phyloP scores from a whole-genome alignment of 108 stramenopile species.

The Skeletonema marinoi region DNA sequence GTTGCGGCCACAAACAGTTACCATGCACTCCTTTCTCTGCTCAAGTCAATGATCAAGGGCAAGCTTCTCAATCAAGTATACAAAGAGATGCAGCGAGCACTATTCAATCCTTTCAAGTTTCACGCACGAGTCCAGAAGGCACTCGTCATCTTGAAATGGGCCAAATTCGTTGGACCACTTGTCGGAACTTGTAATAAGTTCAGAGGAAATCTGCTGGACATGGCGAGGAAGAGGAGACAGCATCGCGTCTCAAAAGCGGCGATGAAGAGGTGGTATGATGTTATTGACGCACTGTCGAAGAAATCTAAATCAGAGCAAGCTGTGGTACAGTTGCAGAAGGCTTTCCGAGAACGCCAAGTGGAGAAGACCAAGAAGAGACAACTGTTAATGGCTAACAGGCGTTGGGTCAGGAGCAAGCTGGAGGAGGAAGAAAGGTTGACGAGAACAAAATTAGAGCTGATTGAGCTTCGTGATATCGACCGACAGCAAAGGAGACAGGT shows the following conservation, averaged over 20 bases:
- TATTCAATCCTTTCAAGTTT: conserved; percentile 39
- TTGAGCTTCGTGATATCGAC: conserved; percentile 26
- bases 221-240: conserved; percentile 53
- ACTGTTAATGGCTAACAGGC: conserved; percentile 27
- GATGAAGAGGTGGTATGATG: conserved; percentile 21
- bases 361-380: conserved; percentile 36
- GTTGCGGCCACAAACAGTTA: conserved; percentile 11
- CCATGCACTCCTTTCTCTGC: background rate
- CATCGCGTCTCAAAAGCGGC: conserved; percentile 43
- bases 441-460: conserved; percentile 23
- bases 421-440: conserved; percentile 31
- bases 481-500: conserved; percentile 52
- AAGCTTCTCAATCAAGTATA: conserved; percentile 19
- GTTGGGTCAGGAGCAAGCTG: conserved; percentile 24
- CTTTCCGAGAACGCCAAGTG: conserved; percentile 47
- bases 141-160: conserved; percentile 51
- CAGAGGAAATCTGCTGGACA: conserved; percentile 51
- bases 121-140: conserved; percentile 21
- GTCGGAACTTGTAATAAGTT: conserved; percentile 71
- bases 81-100: conserved; percentile 24
- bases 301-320: conserved; percentile 46
- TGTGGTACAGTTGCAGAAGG: conserved; percentile 58
- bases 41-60: conserved; percentile 20
- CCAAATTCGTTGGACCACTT: conserved; percentile 70
- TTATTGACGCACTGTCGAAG: conserved; percentile 27